Evolutionary conservation across 176 grass and related monocot genomes (phyloP).

Genomic region (Eleusine coracana): DNA sequence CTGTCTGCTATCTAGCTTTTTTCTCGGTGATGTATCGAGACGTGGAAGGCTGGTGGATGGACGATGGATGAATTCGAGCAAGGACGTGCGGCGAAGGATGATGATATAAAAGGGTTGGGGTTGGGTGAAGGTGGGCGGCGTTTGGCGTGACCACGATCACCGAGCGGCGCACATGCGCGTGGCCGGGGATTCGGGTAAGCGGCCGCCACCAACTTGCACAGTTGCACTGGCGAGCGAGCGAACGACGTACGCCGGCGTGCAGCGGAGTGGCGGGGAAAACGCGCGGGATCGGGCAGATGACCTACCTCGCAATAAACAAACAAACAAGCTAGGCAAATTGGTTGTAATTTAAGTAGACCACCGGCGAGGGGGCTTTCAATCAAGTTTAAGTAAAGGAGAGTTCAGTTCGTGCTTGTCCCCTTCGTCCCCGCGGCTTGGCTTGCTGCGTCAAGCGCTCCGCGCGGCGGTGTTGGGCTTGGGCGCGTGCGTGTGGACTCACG

Average conservation of each 20-base stretch:
- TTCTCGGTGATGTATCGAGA: neutral
- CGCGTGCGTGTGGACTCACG: conserved; percentile 28
- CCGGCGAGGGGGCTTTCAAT: neutral
- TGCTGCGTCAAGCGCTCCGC: too few species aligned
- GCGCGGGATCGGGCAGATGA: conserved; percentile 20
- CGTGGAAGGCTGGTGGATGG: neutral
- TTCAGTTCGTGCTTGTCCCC: too few species aligned
- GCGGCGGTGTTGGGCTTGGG: neutral
- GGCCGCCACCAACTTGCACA: conserved; percentile 36
- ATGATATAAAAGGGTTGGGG: neutral
- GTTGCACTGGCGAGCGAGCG: neutral
- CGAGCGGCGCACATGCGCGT: conserved; percentile 10
- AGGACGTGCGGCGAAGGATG: neutral
- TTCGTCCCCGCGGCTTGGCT: too few species aligned
- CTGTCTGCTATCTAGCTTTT: neutral
- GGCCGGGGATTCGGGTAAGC: conserved; percentile 39
- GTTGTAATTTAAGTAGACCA: neutral
- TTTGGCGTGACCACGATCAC: conserved; percentile 48
- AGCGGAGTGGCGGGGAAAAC: neutral
- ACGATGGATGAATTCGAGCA: neutral
- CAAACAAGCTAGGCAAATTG: neutral
- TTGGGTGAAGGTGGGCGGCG: conserved; percentile 35
- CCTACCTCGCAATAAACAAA: conserved; percentile 44
- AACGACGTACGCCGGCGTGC: neutral
- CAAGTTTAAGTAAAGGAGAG: neutral